Base-by-base conservation (phyloP, 192 early-diverging fungal genomes). In the Dissophora ornata region DNA sequence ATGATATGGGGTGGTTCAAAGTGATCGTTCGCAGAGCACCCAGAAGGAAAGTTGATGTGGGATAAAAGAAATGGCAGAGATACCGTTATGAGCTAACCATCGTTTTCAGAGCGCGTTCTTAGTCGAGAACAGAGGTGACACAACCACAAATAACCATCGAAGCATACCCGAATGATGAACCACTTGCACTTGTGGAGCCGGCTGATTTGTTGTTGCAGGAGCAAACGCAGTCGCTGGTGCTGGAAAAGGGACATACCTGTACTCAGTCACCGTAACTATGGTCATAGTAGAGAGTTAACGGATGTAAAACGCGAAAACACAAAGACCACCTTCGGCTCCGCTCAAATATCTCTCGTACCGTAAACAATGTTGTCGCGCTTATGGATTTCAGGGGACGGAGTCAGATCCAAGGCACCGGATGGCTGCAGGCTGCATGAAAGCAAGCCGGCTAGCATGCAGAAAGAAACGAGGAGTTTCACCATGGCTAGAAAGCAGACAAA, bases 241-340 rank as follows among this genome's bases (percentile, higher is more conserved):
- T 10, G 24, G 21, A 19, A 66, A 4, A 4, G 71, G 64, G 19
- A 77, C 29, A 30, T 67, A 77, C 29, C 64, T 44, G 36, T 45
- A 48, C 54, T 77, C 73, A 22, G 73, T 77, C 15, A 77, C 73
- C 1, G 73, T 77, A 19, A 77, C 73, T 67, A 25, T 38, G 10
- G 25, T 16, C 22, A 41, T 24, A n/a, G 38, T 8, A 28, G 18
- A 25, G 40, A 1, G 18, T 12, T 12, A 36, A 1, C 32, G 21
- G 25, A 19, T 16, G 30, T 7, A n/a, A 12, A 6, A 10, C 5
- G 21, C 45, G 19, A 12, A 13, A 29, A 52, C 42, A 28, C 6
- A 12, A 34, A 32, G 21, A 33, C 21, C 54, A n/a, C n/a, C n/a
- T n/a, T 10, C 10, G 19, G 19, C 8, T 57, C 36, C 21, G 15